Base-by-base conservation (phyloP, 352 stramenopile species). In the Phytopythium cucurbitacearum region DNA sequence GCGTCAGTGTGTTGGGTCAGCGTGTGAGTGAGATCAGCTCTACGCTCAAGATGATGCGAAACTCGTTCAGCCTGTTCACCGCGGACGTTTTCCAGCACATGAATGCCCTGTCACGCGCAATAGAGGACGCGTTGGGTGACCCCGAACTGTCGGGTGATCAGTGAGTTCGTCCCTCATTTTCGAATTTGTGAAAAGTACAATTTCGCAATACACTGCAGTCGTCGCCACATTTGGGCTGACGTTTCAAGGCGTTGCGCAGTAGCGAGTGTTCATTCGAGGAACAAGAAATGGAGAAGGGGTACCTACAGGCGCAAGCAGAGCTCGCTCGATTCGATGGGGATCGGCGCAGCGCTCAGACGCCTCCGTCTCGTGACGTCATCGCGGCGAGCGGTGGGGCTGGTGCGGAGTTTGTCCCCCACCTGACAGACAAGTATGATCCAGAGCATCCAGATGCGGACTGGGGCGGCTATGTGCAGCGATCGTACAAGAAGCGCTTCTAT, bases 401-500 rank as follows among this genome's bases (percentile, higher is more conserved):
- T 3, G 58, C 51, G 13, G 48, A 60, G 21, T 56, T 71, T 16
- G 41, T 88, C 5, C 76, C 73, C 0, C 72, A 89, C 37, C 34
- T 87, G 12, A 66, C 69, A 16, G 79, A 89, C 33, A 87, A 82
- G 51, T 90, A 85, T 54, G 75, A 88, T n/a, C 81, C 81, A 0
- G 69, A 81, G 21, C 81, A 92, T 40, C 75, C 71, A 0, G 77
- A 92, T 28, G 81, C 81, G 0, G 81, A 92, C 50, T 92, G 81
- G 81, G 81, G 71, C 33, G 81, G 81, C 12, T 73, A 69, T 45
- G 81, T 92, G 5, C 67, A 77, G 16, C 73, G 77, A 44, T 73
- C 67, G 35, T 75, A 80, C 64, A 90, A 88, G 65, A 90, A 90
- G 59, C 74, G 77, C 15, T 71, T 71, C 46, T 88, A 69, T 36